Evolutionary conservation across 768 basidiomycete species (phyloP), one percentile per base, ranked within the genome.

Genomic region (Lyophyllum atratum): DNA sequence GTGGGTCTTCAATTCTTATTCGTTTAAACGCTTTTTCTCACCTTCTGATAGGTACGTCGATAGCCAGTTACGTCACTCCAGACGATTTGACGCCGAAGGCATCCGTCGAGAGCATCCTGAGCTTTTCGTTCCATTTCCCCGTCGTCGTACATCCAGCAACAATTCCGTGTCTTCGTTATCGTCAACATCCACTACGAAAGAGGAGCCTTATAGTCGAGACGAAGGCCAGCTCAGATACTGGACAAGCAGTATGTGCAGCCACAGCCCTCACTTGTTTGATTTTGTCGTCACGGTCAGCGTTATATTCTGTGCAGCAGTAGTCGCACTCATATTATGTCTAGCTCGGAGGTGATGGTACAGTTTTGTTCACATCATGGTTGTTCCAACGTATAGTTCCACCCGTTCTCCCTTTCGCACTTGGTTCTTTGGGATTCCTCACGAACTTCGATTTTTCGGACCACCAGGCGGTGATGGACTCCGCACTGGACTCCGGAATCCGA

Each of bases 331-430:
- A 12, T 33, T 11, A 15, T n/a, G 48, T 14, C 22, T 28, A 98
- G 95, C 87, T 98, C 59, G 97, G 97, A 46, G 97, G 97, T 10
- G 97, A 99, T 69, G 97, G 97, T 14, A 99, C 97, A 0, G 95
- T 98, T 2, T 84, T 99, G 15, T 99, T 98, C 76, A 97, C 97
- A 5, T 98, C 97, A 3, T 98, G 97, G 97, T 79, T 99, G 29
- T 99, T 99, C 78, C 97, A 99, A 71, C 87, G 88, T 52, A 93
- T 99, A 66, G 97, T 98, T 15, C 97, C 97, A n/a, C 97, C 97
- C 12, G 94, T 98, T 34, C 87, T 99, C 14, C 88, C 97, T 1
- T 99, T 99, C 70, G 95, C 97, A 1, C 82, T 99, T 25, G 97
- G 97, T 43, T 98, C 96, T 4, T 84, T 99, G 24, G 96, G 97